phyloP scores from a whole-genome alignment of 805 yeast genomes.

The Lipomyces anomalus region DNA sequence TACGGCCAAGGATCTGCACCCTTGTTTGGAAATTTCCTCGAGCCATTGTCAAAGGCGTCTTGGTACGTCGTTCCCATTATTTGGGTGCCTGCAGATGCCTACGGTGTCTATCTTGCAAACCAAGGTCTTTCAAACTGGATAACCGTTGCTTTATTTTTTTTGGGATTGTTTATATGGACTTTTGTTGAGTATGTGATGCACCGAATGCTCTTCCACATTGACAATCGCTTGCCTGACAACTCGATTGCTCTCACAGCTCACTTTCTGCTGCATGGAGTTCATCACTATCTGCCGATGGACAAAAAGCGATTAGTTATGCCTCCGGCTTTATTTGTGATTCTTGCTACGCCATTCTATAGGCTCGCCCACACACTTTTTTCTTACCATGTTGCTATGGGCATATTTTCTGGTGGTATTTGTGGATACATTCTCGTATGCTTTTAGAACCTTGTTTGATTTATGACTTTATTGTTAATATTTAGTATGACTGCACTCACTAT shows the following conservation, averaged over 20 bases:
- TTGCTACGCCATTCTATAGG: constrained; percentile 75
- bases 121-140: constrained; percentile 42
- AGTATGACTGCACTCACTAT: constrained; percentile 90
- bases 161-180: constrained; percentile 94
- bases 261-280: constrained; percentile 90
- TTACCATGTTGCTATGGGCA: constrained; percentile 77
- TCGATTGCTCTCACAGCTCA: constrained; percentile 71
- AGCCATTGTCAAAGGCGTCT: constrained; percentile 83
- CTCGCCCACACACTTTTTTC: constrained; percentile 74
- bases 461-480: background rate
- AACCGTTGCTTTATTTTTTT: constrained; percentile 53
- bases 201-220: constrained; percentile 90
- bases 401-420: constrained; percentile 91
- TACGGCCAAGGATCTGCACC: constrained; percentile 97
- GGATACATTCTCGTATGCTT: constrained; percentile 62
- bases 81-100: constrained; percentile 81
- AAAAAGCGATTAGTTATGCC: constrained; percentile 90
- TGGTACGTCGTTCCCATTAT: constrained; percentile 88
- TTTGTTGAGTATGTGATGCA: constrained; percentile 82
- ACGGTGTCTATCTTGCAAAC: constrained; percentile 55
- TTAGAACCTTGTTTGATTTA: background rate
- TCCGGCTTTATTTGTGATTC: constrained; percentile 69
- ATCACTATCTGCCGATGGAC: constrained; percentile 98
- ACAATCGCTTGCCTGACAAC: constrained; percentile 76
- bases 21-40: constrained; percentile 87